Evolutionary conservation across 2,329 filamentous ascomycete species (phyloP), one percentile per base, ranked within the genome.

Genomic region (Phaeoacremonium minimum): DNA sequence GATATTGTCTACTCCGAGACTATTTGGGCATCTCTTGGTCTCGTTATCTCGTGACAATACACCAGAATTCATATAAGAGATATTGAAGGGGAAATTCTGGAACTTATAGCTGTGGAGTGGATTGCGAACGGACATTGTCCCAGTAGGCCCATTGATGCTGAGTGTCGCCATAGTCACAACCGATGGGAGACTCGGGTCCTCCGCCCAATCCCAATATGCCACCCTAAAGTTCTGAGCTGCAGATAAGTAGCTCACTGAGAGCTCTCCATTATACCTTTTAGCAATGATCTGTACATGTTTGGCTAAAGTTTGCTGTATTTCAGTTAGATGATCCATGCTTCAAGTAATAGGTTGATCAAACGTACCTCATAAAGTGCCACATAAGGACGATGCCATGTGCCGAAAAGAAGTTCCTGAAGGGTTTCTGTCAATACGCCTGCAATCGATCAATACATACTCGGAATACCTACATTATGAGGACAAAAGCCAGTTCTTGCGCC

Each of bases 141-240:
- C 55, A 1, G 36, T 28, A 3, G 53, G 51, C 12, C 45, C 43
- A 18, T 46, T 51, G 30, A 53, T 44, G 1, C 37, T 38, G 30
- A 56, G 26, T 9, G 44, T 45, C 17, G 52, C 48, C 3, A 52
- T 51, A 3, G 56, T 63, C n/a, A 43, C 50, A 8, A 63, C 60
- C 0, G 49, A 44, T 4, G 75, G 73, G 4, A 78, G 58, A n/a
- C 45, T 41, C 4, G 60, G 44, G 20, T 67, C 50, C 4, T 45
- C 40, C 3, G 63, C 71, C 73, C 72, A 78, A 53, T 77, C 73
- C 74, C 73, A 77, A 53, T 61, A 76, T 3, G 73, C 71, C 11
- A 65, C 51, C 19, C 73, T 64, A 17, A 77, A 60, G 0, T 47
- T 54, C 28, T 69, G 56, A 3, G 71, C 72, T 3, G 73, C 71